A percentile compares a stretch with the other conserved stretches of the same genome.
These are phyloP conservation scores for Tulasnella sp. DNA, from an alignment of 768 basidiomycete genomes.

Conservation along the genomic window DNA sequence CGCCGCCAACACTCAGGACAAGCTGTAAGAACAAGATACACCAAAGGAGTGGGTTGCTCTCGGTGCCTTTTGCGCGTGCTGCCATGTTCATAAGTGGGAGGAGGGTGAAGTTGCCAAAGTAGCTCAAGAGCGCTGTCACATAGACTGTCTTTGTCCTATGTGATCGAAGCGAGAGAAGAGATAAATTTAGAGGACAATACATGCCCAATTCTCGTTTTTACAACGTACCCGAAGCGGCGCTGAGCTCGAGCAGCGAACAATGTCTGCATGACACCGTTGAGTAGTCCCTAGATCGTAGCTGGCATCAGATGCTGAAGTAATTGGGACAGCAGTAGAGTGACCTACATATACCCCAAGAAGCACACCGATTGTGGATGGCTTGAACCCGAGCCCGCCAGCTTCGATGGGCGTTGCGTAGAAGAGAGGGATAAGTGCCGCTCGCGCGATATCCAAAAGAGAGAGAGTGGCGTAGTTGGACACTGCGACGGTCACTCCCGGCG, in stretches of 20 bases:
- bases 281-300: background rate
- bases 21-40: background rate
- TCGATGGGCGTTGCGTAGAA: constrained; percentile 16
- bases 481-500: constrained; percentile 40
- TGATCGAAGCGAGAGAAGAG: too few relatives aligned
- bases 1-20: background rate
- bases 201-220: too few relatives aligned
- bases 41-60: background rate
- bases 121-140: constrained; percentile 1
- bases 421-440: constrained; percentile 50
- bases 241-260: constrained; percentile 10
- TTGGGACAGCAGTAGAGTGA: background rate
- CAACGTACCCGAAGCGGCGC: constrained; percentile 9
- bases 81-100: constrained; percentile 12
- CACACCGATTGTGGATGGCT: constrained; percentile 8
- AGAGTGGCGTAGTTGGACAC: constrained; percentile 56
- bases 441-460: constrained; percentile 55
- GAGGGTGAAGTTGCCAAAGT: constrained; percentile 5
- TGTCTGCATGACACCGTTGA: constrained; percentile 10
- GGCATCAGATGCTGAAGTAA: background rate
- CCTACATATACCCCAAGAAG: constrained; percentile 10
- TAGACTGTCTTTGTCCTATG: constrained; percentile 6
- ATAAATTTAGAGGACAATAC: too few relatives aligned
- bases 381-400: constrained; percentile 12
- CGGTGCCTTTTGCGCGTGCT: background rate